Evolutionary conservation across 257 asterid genomes (phyloP), one percentile per base, ranked within the genome.

Genomic region (Solanum commersonii): DNA sequence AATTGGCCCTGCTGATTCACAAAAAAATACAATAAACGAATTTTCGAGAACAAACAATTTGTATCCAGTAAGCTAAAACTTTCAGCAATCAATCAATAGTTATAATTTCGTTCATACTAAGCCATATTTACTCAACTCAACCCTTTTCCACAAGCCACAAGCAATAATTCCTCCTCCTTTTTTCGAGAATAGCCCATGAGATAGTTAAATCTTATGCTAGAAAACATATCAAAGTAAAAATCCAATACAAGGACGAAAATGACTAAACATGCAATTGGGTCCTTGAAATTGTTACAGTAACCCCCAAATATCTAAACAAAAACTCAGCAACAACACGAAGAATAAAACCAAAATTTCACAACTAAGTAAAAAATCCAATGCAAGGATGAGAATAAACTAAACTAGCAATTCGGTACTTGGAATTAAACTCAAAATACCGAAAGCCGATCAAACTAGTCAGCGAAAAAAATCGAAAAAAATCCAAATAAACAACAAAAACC

Each of bases 401-500:
- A 37, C 3, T 38, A 9, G 10, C 8, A 67, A 22, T 4, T 38
- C 59, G 84, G 59, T 38, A 23, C 33, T 40, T 15, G 52, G 13
- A 77, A 77, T 4, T 13, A 77, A 77, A 40, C 34, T 40, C 38
- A 23, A 76, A 76, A 23, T 38, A 37, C 83, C 31, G 13, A 35
- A 74, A 8, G 23, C 31, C 40, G 5, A 76, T 74, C 2, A 22
- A 59, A 35, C 18, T 68, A 65, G 10, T 6, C 14, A 9, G 5
- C 37, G 3, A 14, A 73, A 70, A 86, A 1, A n/a, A 11, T 13
- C 1, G 2, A 25, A 67, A 67, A 14, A 68, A 25, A 12, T 14
- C 1, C 0, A 27, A 68, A 68, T 3, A 68, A 25, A 67, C 31
- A 27, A 27, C 33, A 52, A 10, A 12, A 78, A 95, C 99, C 98